These are phyloP conservation scores for Daucus carota DNA, from an alignment of 129 eudicot genomes.

Conservation along the genomic window DH1_v3.0 NC_030382.2:31771501-31772000, in stretches of 20 bases:
- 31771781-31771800: not conserved
- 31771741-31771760: not conserved
- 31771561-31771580: too few species aligned
- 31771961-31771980: constrained; percentile 92
- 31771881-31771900: not conserved
- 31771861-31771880: not conserved
- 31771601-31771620: too few species aligned
- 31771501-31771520: too few species aligned
- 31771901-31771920: not conserved
- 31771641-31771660: not conserved
- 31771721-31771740: not conserved
- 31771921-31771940: constrained; percentile 2
- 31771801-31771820: not conserved
- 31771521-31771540: too few species aligned
- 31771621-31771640: too few species aligned
- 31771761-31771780: not conserved
- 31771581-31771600: too few species aligned
- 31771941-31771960: constrained; percentile 67
- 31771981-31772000: constrained; percentile 88
- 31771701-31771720: not conserved
- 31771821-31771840: too few species aligned
- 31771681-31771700: not conserved
- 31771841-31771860: not conserved
- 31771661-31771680: not conserved
- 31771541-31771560: too few species aligned